phyloP scores from a whole-genome alignment of 108 stramenopile genomes.

The Cyclotella distinguenda region DNA sequence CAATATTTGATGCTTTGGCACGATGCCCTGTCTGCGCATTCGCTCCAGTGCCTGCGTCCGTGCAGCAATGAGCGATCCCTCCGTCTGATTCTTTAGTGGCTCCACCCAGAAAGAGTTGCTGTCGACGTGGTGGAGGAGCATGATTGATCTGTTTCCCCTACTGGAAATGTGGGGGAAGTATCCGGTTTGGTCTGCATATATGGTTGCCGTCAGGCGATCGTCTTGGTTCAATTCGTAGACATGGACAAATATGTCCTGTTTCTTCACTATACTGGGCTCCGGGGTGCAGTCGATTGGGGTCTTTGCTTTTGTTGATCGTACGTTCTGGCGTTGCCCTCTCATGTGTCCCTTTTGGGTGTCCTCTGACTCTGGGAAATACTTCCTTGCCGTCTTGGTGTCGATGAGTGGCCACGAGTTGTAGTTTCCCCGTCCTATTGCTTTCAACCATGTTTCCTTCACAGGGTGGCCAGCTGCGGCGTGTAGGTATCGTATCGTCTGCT shows the following conservation, averaged over 20 bases:
- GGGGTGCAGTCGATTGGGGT: neutral
- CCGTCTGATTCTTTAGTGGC: conserved; percentile 20
- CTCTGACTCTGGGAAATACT: neutral
- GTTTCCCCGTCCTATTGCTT: neutral
- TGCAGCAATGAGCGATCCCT: conserved; percentile 1
- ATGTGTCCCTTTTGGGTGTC: neutral
- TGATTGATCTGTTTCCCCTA: conserved; percentile 1
- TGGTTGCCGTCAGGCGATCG: no score
- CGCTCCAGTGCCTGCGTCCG: neutral
- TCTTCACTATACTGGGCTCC: neutral
- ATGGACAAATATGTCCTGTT: conserved; percentile 8
- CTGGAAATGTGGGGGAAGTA: conserved; percentile 16
- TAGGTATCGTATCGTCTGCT: neutral
- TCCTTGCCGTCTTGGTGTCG: neutral
- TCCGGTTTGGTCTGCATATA: conserved; percentile 30
- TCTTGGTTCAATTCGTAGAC: neutral
- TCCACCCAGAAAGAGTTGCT: conserved; percentile 41
- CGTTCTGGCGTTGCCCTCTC: neutral
- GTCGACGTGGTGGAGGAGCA: conserved; percentile 45
- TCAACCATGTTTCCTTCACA: neutral
- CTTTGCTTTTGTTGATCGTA: conserved; percentile 1
- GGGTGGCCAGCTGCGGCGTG: neutral
- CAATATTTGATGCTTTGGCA: conserved; percentile 7
- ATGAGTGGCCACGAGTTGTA: neutral
- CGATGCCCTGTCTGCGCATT: neutral